Conservation (phyloP, 768 basidiomycete genomes). For the Mycena vitilis region DNA sequence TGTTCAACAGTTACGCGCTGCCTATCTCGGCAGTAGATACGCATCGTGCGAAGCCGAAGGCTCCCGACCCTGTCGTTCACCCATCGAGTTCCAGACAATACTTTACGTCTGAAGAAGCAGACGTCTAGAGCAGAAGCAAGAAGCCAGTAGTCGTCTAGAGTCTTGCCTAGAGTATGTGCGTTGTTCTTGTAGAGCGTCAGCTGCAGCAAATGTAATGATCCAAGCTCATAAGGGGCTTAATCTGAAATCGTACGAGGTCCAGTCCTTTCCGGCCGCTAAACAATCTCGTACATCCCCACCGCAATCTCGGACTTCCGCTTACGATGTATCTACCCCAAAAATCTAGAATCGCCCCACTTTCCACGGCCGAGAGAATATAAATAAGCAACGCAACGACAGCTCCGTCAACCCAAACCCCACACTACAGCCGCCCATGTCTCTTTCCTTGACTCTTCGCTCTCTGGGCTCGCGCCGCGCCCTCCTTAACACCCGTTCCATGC, state of each 20-base stretch:
- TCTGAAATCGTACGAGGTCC: constrained; percentile 19
- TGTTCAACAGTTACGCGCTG: constrained; percentile 75
- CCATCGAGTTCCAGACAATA: constrained; percentile 57
- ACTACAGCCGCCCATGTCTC: constrained; percentile 8
- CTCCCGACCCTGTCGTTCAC: constrained; percentile 47
- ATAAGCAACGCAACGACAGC: neutral
- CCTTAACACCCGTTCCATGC: constrained; percentile 26
- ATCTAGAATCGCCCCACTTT: constrained; percentile 24
- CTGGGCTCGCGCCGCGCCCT: constrained; percentile 23
- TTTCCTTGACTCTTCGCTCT: constrained; percentile 27
- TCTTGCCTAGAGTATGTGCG: constrained; percentile 15
- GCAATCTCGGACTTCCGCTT: no score
- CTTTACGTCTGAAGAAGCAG: constrained; percentile 44
- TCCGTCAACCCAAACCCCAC: neutral
- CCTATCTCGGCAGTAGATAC: constrained; percentile 96
- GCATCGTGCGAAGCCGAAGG: constrained; percentile 76
- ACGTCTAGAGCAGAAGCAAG: no score
- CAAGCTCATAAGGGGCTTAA: constrained; percentile 21
- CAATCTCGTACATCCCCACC: constrained; percentile 14
- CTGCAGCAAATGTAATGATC: constrained; percentile 10
- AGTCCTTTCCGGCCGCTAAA: constrained; percentile 9
- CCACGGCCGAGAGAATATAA: constrained; percentile 4
- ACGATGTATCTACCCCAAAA: no score
- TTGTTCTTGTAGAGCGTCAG: neutral
- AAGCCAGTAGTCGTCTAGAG: neutral